Percentiles rank a stretch among this genome's conserved stretches.
Evolutionary conservation across 2,329 filamentous ascomycete species (phyloP).

Genomic region (Talaromyces rugulosus): DNA sequence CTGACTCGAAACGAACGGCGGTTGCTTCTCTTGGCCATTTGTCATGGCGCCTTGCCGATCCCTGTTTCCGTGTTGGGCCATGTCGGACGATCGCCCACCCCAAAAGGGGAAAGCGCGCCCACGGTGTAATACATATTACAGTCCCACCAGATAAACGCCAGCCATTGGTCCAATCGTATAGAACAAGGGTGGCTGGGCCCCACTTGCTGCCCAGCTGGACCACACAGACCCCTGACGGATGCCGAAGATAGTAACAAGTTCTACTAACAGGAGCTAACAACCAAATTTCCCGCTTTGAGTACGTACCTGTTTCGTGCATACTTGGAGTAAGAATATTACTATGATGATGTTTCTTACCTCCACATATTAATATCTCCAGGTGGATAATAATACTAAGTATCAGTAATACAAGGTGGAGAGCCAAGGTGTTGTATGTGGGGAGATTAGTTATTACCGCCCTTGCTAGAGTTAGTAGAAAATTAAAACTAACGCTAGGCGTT

Average conservation of each 20-base stretch:
- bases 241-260: not conserved
- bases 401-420: not conserved
- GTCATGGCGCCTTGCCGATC: not conserved
- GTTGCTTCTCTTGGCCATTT: not conserved
- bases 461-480: not conserved
- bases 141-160: not conserved
- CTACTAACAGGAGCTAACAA: not conserved
- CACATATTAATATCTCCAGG: too few relatives aligned
- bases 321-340: too few relatives aligned
- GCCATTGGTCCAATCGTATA: not conserved
- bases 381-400: too few relatives aligned
- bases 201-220: not conserved
- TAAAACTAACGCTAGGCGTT: not conserved
- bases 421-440: not conserved
- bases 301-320: not conserved
- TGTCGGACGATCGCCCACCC: not conserved
- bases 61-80: not conserved
- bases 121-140: not conserved
- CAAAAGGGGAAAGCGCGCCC: not conserved
- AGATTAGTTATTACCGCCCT: not conserved
- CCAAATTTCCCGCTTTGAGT: not conserved
- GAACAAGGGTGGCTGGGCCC: not conserved
- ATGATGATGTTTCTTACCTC: too few relatives aligned
- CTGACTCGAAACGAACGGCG: not conserved
- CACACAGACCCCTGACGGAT: not conserved